These are phyloP conservation scores for Verticillium albo-atrum DNA, from an alignment of 2,329 filamentous ascomycete genomes.

Conservation along the genomic window DNA sequence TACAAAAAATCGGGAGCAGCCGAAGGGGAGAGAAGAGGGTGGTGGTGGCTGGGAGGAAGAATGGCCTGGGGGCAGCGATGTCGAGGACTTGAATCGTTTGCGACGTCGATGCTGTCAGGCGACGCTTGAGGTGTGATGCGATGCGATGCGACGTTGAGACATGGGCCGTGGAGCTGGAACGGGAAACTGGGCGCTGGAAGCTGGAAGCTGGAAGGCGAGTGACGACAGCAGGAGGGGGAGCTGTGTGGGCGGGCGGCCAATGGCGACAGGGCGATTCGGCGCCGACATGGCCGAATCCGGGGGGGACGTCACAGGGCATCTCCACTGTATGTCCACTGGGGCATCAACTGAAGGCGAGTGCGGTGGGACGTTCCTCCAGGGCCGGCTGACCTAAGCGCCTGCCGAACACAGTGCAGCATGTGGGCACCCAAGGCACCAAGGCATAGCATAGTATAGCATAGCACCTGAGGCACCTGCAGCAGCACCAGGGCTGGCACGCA, in stretches of 20 bases:
- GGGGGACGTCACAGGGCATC: too few relatives aligned
- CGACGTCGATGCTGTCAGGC: background rate
- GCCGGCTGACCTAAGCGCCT: background rate
- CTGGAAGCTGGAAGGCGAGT: background rate
- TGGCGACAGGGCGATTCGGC: background rate
- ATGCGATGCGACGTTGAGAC: background rate
- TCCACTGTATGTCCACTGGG: too few relatives aligned
- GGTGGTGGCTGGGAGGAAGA: background rate
- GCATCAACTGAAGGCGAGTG: background rate
- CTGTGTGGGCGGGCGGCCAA: background rate
- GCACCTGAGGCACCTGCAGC: background rate
- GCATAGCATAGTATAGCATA: background rate
- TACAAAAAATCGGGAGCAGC: background rate
- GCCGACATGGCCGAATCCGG: background rate
- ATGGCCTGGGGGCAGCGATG: background rate
- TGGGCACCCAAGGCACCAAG: background rate
- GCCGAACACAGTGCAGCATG: too few relatives aligned
- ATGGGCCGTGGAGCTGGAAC: too few relatives aligned
- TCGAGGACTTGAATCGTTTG: background rate
- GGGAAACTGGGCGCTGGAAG: background rate
- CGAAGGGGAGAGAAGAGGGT: background rate
- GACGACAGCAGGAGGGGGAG: background rate
- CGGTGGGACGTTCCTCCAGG: background rate
- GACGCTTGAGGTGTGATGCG: background rate
- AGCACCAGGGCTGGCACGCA: background rate